A percentile compares a stretch with the other conserved stretches of the same genome.
Evolutionary conservation across 805 yeast species (phyloP).

Genomic region (Priceomyces melissophilus): DNA sequence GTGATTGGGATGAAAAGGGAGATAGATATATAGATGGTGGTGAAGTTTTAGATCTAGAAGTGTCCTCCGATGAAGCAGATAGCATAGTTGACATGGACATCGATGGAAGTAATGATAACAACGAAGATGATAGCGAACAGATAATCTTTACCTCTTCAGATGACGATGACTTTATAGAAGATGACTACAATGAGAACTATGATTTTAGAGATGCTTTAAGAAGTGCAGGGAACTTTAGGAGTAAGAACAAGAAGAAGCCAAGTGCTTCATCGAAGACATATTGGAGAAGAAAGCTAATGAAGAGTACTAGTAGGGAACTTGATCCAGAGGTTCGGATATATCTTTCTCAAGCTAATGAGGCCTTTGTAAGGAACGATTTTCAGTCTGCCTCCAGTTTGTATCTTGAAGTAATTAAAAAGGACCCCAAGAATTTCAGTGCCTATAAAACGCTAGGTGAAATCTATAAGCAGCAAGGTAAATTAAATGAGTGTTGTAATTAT

Average conservation of each 20-base stretch:
- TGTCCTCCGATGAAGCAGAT: slow-evolving; percentile 10
- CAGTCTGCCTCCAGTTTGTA: slow-evolving; percentile 58
- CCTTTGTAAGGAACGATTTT: slow-evolving; percentile 64
- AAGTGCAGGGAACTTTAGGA: slow-evolving; percentile 62
- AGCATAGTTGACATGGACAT: slow-evolving; percentile 7
- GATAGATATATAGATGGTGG: slow-evolving; percentile 6
- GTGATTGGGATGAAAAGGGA: slow-evolving; percentile 1
- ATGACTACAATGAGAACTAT: slow-evolving; percentile 39
- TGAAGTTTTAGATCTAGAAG: slow-evolving; percentile 6
- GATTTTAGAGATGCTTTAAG: slow-evolving; percentile 61
- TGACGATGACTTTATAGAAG: slow-evolving; percentile 31
- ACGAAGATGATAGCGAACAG: slow-evolving; percentile 14
- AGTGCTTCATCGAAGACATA: slow-evolving; percentile 32
- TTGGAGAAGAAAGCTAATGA: slow-evolving; percentile 35
- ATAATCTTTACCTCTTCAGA: slow-evolving; percentile 20
- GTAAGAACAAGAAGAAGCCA: slow-evolving; percentile 36
- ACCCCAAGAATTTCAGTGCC: slow-evolving; percentile 75
- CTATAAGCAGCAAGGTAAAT: slow-evolving; percentile 60
- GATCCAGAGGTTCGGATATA: slow-evolving; percentile 71
- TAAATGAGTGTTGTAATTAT: slow-evolving; percentile 70
- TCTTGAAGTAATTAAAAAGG: slow-evolving; percentile 70
- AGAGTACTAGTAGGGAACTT: slow-evolving; percentile 39
- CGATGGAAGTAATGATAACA: slow-evolving; percentile 11
- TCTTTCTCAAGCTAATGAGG: slow-evolving; percentile 73
- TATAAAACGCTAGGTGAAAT: slow-evolving; percentile 88